phyloP scores from a whole-genome alignment of 192 early-diverging fungal genomes.

The Backusella macrospora region DNA sequence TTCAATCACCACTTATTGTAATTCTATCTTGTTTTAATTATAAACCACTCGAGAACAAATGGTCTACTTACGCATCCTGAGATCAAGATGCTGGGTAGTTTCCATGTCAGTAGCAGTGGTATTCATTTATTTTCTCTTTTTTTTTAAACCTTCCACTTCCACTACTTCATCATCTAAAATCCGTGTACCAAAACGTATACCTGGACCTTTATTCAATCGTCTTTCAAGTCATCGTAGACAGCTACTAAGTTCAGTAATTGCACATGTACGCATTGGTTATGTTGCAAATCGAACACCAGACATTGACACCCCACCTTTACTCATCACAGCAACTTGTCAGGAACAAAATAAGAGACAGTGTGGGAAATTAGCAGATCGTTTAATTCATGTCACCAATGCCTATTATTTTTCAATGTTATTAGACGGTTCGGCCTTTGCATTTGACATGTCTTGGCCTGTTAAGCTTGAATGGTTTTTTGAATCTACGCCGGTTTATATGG shows the following conservation, averaged over 20 bases:
- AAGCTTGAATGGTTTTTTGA: slow-evolving; percentile 32
- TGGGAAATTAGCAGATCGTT: slow-evolving; percentile 16
- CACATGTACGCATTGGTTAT: slow-evolving; percentile 32
- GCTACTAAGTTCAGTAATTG: slow-evolving; percentile 17
- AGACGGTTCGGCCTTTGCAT: slow-evolving; percentile 31
- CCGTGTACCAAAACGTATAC: slow-evolving; percentile 8
- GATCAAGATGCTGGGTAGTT: slow-evolving; percentile 8
- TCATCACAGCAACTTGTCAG: slow-evolving; percentile 17
- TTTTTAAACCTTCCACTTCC: neutral
- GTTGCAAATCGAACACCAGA: slow-evolving; percentile 36
- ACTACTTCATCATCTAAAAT: neutral
- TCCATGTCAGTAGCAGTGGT: neutral
- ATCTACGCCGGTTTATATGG: slow-evolving; percentile 19
- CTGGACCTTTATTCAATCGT: slow-evolving; percentile 4
- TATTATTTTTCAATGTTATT: slow-evolving; percentile 34
- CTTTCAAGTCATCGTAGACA: neutral
- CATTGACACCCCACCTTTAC: slow-evolving; percentile 28
- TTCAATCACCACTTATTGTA: no score
- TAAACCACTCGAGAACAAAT: neutral
- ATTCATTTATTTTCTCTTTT: neutral
- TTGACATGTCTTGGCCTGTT: slow-evolving; percentile 23
- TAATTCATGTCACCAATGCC: slow-evolving; percentile 23
- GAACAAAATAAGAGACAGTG: neutral
- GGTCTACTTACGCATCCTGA: neutral
- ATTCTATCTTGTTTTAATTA: no score